Evolutionary conservation across 108 stramenopile genomes (phyloP).

Genomic region (Pinguiococcus pyrenoidosus): DNA sequence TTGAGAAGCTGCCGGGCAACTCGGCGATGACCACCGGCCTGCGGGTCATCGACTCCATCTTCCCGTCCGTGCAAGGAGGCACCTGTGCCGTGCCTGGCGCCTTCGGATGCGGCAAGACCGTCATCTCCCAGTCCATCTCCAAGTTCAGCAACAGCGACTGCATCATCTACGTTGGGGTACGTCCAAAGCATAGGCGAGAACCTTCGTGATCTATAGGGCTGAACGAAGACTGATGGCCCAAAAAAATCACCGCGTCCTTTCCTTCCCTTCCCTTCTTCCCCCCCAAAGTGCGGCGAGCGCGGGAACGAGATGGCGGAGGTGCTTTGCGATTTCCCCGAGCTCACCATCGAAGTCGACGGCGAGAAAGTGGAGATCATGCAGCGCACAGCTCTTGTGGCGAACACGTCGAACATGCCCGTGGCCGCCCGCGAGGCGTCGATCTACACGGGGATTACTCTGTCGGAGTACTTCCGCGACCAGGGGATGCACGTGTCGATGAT

Average conservation of each 20-base stretch:
- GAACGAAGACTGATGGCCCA: too few relatives aligned
- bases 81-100: constrained; percentile 99
- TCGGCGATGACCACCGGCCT: constrained; percentile 92
- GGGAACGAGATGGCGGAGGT: constrained; percentile 99
- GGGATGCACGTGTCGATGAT: constrained; percentile 99
- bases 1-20: constrained; percentile 95
- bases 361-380: constrained; percentile 98
- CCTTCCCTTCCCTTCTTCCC: neutral
- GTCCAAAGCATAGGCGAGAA: too few relatives aligned
- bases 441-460: constrained; percentile 77
- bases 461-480: constrained; percentile 97
- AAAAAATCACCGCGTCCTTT: too few relatives aligned
- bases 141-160: constrained; percentile 96
- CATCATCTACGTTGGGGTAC: constrained; percentile 90
- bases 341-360: constrained; percentile 76
- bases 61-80: constrained; percentile 94
- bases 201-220: too few relatives aligned
- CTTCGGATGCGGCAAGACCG: constrained; percentile 99
- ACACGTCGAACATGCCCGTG: constrained; percentile 99
- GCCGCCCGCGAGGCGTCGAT: constrained; percentile 99
- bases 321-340: constrained; percentile 97
- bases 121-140: constrained; percentile 94
- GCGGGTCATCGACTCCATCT: constrained; percentile 96
- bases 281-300: constrained; percentile 72
- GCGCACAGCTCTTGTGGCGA: constrained; percentile 98